A percentile compares a stretch with the other conserved stretches of the same genome.
Conservation (phyloP, 257 asterid genomes). For the Nicotiana benthamiana region DNA sequence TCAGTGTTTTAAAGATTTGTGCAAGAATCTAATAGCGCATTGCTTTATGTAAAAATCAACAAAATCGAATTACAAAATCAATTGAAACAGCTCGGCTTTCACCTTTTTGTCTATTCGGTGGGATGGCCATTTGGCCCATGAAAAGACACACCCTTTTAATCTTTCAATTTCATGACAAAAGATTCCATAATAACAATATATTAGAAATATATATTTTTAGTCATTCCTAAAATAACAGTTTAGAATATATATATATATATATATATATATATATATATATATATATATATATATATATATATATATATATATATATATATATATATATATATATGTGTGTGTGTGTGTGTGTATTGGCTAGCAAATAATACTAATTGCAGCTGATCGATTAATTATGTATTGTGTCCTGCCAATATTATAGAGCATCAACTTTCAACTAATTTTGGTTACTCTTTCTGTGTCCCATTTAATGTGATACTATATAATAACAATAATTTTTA, state of each 20-base stretch:
- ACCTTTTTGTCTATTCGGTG: slow-evolving; percentile 35
- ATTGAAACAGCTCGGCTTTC: slow-evolving; percentile 31
- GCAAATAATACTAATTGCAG: no score
- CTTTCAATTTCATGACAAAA: neutral
- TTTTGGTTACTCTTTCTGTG: neutral
- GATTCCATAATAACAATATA: neutral
- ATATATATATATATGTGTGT: no score
- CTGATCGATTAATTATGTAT: no score
- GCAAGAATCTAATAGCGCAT: slow-evolving; percentile 43
- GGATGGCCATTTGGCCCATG: neutral
- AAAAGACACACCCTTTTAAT: neutral
- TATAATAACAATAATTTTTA: neutral
- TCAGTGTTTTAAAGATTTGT: slow-evolving; percentile 36
- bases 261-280: no score
- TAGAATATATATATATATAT: no score
- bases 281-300: no score
- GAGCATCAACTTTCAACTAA: neutral
- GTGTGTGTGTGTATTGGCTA: no score
- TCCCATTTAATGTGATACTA: neutral
- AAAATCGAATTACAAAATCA: slow-evolving; percentile 24
- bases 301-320: no score
- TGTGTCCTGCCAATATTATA: neutral
- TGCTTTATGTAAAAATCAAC: slow-evolving; percentile 28
- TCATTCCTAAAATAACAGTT: no score
- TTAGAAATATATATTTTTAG: no score